A percentile compares a stretch with the other conserved stretches of the same genome.
phyloP scores from a whole-genome alignment of 352 stramenopile genomes.

The Globisporangium middletonii region DNA sequence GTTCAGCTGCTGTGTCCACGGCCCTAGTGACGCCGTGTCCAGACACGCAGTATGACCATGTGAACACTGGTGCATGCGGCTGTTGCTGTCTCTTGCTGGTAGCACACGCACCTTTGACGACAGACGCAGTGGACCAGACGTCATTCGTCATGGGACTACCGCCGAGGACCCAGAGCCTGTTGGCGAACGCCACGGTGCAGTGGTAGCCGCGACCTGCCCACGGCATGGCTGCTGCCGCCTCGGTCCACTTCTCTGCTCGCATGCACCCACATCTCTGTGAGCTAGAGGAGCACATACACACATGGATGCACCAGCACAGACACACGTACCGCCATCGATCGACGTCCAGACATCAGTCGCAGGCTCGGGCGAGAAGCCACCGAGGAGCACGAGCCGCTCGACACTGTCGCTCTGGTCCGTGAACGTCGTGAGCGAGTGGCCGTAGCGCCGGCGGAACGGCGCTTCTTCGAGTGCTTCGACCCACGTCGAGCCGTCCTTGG shows the following conservation, averaged over 20 bases:
- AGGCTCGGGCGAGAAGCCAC: conserved; percentile 68
- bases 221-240: conserved; percentile 25
- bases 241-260: conserved; percentile 34
- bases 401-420: conserved; percentile 35
- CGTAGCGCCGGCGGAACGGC: conserved; percentile 64
- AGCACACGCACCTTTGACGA: conserved; percentile 26
- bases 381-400: conserved; percentile 56
- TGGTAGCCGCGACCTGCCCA: conserved; percentile 70
- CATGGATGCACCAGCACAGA: background rate
- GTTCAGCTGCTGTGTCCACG: conserved; percentile 37
- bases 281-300: too few species aligned
- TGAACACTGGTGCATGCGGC: background rate
- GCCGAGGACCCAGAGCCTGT: conserved; percentile 61
- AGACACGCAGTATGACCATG: background rate
- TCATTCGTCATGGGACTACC: conserved; percentile 78
- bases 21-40: background rate
- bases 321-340: conserved; percentile 44
- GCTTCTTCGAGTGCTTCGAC: conserved; percentile 63
- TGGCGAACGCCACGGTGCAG: conserved; percentile 57
- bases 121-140: conserved; percentile 63
- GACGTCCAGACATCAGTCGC: conserved; percentile 73
- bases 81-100: too few species aligned
- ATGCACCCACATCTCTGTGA: background rate
- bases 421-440: conserved; percentile 66
- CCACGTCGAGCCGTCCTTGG: conserved; percentile 52